Conservation (phyloP, 208 protist species). For the Vickermania spadyakhi region DNA sequence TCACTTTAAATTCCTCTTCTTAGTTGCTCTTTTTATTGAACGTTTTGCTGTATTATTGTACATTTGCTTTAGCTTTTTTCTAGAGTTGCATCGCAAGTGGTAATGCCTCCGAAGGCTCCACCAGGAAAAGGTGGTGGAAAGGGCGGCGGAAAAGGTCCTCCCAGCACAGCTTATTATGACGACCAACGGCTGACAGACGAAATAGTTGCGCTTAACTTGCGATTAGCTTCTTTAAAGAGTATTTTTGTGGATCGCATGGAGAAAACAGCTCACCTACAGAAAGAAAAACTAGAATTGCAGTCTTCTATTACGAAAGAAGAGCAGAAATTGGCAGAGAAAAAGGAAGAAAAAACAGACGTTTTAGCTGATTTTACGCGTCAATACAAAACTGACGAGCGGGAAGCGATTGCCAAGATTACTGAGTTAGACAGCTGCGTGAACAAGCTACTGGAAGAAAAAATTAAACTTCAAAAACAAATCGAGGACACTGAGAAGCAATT, state of each 20-base stretch:
- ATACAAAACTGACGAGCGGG: slow-evolving; percentile 71
- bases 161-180: slow-evolving; percentile 38
- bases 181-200: slow-evolving; percentile 61
- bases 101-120: slow-evolving; percentile 14
- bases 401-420: slow-evolving; percentile 41
- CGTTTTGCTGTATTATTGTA: too few species aligned
- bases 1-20: slow-evolving; percentile 8
- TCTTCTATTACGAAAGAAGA: slow-evolving; percentile 15
- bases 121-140: slow-evolving; percentile 14
- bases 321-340: slow-evolving; percentile 17
- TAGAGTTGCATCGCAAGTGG: too few species aligned
- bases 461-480: slow-evolving; percentile 35
- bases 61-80: too few species aligned
- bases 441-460: slow-evolving; percentile 49
- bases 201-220: slow-evolving; percentile 30
- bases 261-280: slow-evolving; percentile 19
- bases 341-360: slow-evolving; percentile 62
- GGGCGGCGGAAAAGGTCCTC: slow-evolving; percentile 4
- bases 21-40: slow-evolving; percentile 2
- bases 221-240: slow-evolving; percentile 49
- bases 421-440: slow-evolving; percentile 42
- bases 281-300: slow-evolving; percentile 29
- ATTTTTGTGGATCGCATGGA: slow-evolving; percentile 47
- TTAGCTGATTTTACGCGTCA: slow-evolving; percentile 78
- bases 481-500: slow-evolving; percentile 36